A percentile compares a stretch with the other conserved stretches of the same genome.
These are phyloP conservation scores for Trichosporon sp. DNA, from an alignment of 1,284 basidiomycete species.

Conservation along the genomic window DNA sequence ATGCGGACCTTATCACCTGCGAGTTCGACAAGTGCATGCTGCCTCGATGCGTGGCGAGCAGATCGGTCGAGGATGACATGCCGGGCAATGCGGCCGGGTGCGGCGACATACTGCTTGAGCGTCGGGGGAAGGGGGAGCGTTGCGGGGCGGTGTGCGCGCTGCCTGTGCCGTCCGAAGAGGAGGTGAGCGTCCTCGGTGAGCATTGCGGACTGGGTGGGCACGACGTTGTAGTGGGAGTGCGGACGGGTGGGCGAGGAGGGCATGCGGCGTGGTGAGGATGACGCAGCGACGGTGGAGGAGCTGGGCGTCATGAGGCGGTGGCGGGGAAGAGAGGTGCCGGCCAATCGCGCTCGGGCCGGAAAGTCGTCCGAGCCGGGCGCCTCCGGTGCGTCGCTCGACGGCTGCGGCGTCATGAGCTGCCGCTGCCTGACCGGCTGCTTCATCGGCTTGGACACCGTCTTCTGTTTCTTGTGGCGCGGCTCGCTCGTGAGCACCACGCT, in stretches of 20 bases:
- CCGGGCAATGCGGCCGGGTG: slow-evolving; percentile 14
- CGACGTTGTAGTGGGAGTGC: background rate
- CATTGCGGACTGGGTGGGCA: slow-evolving; percentile 10
- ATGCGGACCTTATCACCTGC: slow-evolving; percentile 22
- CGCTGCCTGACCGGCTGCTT: background rate
- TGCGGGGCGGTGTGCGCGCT: slow-evolving; percentile 4
- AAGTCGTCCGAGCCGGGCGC: slow-evolving; percentile 21
- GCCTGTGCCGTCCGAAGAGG: slow-evolving; percentile 39
- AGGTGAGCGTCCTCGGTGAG: slow-evolving; percentile 24
- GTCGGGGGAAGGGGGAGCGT: background rate
- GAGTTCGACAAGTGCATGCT: slow-evolving; percentile 40
- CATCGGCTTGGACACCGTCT: background rate
- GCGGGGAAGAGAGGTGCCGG: slow-evolving; percentile 14
- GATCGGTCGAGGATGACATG: slow-evolving; percentile 35
- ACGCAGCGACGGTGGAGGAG: slow-evolving; percentile 41
- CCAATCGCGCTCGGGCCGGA: slow-evolving; percentile 10
- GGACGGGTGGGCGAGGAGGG: slow-evolving; percentile 20
- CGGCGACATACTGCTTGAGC: background rate
- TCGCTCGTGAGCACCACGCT: background rate
- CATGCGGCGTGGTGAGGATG: slow-evolving; percentile 34
- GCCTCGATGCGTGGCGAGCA: slow-evolving; percentile 40
- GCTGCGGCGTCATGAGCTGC: slow-evolving; percentile 20
- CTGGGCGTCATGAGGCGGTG: slow-evolving; percentile 28
- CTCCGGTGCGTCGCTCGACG: slow-evolving; percentile 18
- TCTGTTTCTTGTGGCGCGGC: background rate